Evolutionary conservation across 1,284 basidiomycete genomes (phyloP), one percentile per base, ranked within the genome.

Genomic region (Boletus albobrunnescens): DNA sequence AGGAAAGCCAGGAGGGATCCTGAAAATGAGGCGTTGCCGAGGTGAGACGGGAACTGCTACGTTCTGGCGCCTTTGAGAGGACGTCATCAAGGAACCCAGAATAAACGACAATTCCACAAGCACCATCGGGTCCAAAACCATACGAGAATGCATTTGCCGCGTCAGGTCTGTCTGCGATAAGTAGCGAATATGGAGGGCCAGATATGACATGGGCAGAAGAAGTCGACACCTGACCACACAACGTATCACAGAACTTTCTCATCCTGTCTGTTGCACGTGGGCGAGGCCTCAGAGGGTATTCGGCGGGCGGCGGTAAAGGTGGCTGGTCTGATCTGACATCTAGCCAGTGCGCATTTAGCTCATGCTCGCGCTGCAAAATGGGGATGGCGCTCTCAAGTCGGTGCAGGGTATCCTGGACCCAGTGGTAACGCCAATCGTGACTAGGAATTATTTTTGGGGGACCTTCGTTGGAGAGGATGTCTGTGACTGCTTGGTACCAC

Each of bases 31-130:
- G 44, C 8, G 52, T 23, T 17, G 6, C 27, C 6, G 39, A 41
- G 13, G 23, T 31, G 20, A 11, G 37, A n/a, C 46, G 37, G 17
- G 55, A 37, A 17, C 59, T 57, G 13, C 62, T 52, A 13, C 64
- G 56, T n/a, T 63, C 58, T 6, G 68, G 42, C 14, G 55, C 63
- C 49, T 75, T 75, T 36, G 76, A 64, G 36, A 94, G 71, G 36
- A 94, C 82, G 38, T 90, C 81, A 60, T 94, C 87, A 38, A 94
- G 63, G 67, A 94, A 88, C 8, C 91, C 92, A 6, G 87, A 89
- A 64, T 90, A 94, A 3, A 95, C 81, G 41, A 95, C 92, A 47
- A 95, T 79, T 2, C 92, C 92, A 44, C 90, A 91, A 0, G 86
- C 90, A 22, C 91, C 90, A 58, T 91, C 80, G 2, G 88, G 87